Percentiles rank a stretch among this genome's conserved stretches.
Evolutionary conservation across 306 rosid species (phyloP).

Genomic region (Sesbania bispinosa): DNA sequence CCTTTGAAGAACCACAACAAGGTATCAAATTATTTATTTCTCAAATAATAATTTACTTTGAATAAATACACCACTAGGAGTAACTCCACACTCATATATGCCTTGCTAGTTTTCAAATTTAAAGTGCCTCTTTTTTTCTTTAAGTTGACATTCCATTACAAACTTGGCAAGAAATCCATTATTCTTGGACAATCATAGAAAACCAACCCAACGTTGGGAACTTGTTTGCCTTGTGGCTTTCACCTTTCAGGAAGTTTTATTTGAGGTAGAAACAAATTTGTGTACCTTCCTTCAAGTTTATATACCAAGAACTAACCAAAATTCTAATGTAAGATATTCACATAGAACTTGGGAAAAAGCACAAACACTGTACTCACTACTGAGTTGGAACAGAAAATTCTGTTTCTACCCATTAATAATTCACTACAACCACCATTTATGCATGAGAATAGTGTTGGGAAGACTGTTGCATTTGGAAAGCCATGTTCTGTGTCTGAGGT

Average conservation of each 20-base stretch:
- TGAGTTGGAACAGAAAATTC: constrained; percentile 22
- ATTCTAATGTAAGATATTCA: constrained; percentile 49
- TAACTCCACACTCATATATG: constrained; percentile 14
- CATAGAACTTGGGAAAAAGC: constrained; percentile 36
- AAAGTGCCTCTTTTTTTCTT: background rate
- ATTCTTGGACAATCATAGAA: constrained; percentile 29
- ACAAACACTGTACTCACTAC: constrained; percentile 31
- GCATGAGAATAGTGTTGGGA: constrained; percentile 47
- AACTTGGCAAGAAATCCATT: constrained; percentile 14
- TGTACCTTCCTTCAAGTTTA: constrained; percentile 37
- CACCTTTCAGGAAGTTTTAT: constrained; percentile 11
- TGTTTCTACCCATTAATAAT: constrained; percentile 28
- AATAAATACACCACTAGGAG: constrained; percentile 10
- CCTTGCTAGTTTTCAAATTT: constrained; percentile 6
- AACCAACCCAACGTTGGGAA: background rate
- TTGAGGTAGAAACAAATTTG: constrained; percentile 21
- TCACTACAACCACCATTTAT: constrained; percentile 26
- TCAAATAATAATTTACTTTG: constrained; percentile 8
- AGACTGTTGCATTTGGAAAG: constrained; percentile 67
- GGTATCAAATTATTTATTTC: constrained; percentile 18
- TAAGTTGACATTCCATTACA: constrained; percentile 15
- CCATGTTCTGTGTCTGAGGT: constrained; percentile 61
- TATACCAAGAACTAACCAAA: constrained; percentile 32
- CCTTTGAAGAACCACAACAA: constrained; percentile 13
- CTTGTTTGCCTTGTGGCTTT: constrained; percentile 10